Evolutionary conservation across 139 green algal genomes (phyloP).

Genomic region (Diplosphaera chodatii): DNA sequence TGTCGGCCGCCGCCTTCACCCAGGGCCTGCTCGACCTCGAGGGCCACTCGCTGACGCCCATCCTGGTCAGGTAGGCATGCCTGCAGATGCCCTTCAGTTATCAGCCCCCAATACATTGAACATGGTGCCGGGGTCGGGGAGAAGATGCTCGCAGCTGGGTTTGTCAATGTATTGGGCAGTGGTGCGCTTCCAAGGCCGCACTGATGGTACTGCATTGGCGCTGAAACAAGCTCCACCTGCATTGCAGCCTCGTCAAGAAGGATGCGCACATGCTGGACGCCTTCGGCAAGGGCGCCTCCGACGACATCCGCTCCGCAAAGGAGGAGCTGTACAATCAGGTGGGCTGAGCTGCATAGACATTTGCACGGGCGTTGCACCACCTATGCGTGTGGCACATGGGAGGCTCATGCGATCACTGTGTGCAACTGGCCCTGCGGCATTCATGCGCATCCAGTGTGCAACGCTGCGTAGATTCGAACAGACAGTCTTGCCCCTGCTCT

Average conservation of each 20-base stretch:
- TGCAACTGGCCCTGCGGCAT: no score
- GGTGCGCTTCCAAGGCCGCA: no score
- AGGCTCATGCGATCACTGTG: no score
- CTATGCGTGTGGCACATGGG: not conserved
- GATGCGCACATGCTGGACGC: constrained; percentile 89
- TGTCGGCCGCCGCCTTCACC: constrained; percentile 75
- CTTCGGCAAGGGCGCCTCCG: constrained; percentile 76
- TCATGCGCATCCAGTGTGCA: no score
- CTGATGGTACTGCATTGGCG: not conserved
- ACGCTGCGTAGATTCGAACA: not conserved
- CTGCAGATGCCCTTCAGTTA: no score
- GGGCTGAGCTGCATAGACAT: no score
- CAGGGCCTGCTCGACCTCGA: constrained; percentile 95
- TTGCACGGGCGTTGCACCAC: no score
- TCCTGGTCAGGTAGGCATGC: constrained; percentile 63
- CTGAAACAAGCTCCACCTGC: not conserved
- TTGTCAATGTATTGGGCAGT: no score
- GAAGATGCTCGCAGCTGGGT: no score
- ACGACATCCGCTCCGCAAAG: constrained; percentile 74
- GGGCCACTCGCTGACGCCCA: constrained; percentile 79
- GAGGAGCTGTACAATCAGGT: constrained; percentile 52
- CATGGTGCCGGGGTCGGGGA: no score
- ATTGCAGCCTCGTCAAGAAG: constrained; percentile 81
- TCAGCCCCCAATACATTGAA: no score
- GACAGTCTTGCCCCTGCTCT: not conserved